Conservation (phyloP, 2,329 filamentous ascomycete genomes). For the Ceratocystis alfenasii region DNA sequence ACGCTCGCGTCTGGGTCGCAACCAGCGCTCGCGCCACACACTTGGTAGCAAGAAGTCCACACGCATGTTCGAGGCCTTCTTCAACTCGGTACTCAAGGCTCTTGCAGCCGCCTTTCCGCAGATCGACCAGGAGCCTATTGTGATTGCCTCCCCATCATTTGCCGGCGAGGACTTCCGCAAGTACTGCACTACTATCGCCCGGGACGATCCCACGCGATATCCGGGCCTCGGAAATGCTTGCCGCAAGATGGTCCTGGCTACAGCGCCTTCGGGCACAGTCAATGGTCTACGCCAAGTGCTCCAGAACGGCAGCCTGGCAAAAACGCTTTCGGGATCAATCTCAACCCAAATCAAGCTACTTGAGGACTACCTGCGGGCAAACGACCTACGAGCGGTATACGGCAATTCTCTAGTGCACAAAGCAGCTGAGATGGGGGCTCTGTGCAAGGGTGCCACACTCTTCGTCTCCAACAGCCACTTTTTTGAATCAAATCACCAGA, state of each 20-base stretch:
- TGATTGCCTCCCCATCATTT: constrained; percentile 84
- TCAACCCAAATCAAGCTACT: constrained; percentile 34
- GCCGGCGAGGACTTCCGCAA: constrained; percentile 68
- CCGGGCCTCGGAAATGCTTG: constrained; percentile 54
- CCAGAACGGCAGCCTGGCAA: constrained; percentile 59
- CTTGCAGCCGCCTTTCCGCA: constrained; percentile 65
- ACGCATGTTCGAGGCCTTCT: constrained; percentile 25
- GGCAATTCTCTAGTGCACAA: constrained; percentile 69
- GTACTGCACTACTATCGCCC: constrained; percentile 47
- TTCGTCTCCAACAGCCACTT: constrained; percentile 83
- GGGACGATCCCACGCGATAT: constrained; percentile 34
- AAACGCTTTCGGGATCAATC: not conserved
- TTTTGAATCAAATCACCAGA: constrained; percentile 64
- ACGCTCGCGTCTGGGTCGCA: constrained; percentile 52
- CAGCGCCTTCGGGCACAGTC: constrained; percentile 73
- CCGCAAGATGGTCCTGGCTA: constrained; percentile 59
- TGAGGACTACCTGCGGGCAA: constrained; percentile 61
- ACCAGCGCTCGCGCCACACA: constrained; percentile 44
- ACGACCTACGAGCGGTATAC: constrained; percentile 86
- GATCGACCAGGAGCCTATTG: constrained; percentile 63
- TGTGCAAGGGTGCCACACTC: constrained; percentile 71
- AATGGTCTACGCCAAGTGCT: constrained; percentile 83
- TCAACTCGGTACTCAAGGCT: constrained; percentile 34
- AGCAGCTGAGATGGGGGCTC: constrained; percentile 76
- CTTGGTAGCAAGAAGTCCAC: constrained; percentile 32